Base-by-base conservation (phyloP, 2,329 filamentous ascomycete species). In the Fusarium lateritium region DNA sequence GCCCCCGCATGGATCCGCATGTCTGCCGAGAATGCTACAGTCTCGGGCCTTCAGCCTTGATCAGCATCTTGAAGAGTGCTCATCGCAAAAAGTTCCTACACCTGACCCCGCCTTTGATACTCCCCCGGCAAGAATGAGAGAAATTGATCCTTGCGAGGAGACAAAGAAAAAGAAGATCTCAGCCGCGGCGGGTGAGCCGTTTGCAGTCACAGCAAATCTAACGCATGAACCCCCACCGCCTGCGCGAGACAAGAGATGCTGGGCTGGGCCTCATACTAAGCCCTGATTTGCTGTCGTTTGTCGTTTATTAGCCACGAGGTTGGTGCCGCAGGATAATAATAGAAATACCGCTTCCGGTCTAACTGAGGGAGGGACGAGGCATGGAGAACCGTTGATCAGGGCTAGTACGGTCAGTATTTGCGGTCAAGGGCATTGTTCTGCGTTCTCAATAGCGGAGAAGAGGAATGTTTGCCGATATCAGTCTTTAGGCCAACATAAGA, bases 1-100 rank as follows among this genome's bases (percentile, higher is more conserved):
- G 60, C 26, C 68, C 58, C 70, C 68, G 61, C 70, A 62, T 40
- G 60, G 70, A 57, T 72, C 70, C 68, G 70, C 61, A 49, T 43
- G 47, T 54, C 53, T 58, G 45, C 62, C 56, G 39, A 56, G 44
- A 56, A 56, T 47, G 57, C 40, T 56, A 61, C 65, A 51, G 57
- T 53, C 56, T 69, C 42, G 38, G 61, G 51, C 38, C 49, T 62
- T 62, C 47, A 65, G 58, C 51, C 49, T 65, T 67, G 66, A 70
- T 73, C 70, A 66, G 54, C 63, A 64, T 61, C 47, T 57, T 31
- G 50, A 62, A 70, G 61, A 60, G 56, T 60, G 62, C 65, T 56
- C 53, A 43, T 56, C 28, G 59, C 62, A 71, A 73, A 62, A 68
- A 60, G 51, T 53, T 52, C 70, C 56, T 47, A 36, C 40, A 53